These are phyloP conservation scores for Wickerhamiella lipophila DNA, from an alignment of 805 yeast species.

Conservation along the genomic window DNA sequence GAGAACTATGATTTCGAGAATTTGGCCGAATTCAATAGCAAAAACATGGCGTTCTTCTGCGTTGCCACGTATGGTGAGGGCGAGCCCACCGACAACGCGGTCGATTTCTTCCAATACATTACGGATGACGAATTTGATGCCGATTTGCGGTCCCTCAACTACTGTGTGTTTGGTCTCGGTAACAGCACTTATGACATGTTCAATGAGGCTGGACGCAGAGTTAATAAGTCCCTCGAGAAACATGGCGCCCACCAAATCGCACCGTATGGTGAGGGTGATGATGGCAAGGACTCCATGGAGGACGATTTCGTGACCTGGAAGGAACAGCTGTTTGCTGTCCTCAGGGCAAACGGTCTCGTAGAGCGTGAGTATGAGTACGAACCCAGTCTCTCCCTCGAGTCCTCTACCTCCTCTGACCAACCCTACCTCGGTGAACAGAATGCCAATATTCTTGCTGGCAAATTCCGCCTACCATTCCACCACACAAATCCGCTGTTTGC, in stretches of 20 bases:
- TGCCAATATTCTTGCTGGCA: slow-evolving; percentile 37
- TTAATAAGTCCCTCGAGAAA: slow-evolving; percentile 36
- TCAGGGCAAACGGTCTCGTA: slow-evolving; percentile 54
- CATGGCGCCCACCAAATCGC: slow-evolving; percentile 70
- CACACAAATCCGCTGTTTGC: slow-evolving; percentile 75
- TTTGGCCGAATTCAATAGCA: slow-evolving; percentile 48
- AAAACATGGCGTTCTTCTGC: slow-evolving; percentile 56
- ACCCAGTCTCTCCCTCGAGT: slow-evolving; percentile 41
- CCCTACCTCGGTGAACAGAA: slow-evolving; percentile 78
- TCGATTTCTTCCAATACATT: slow-evolving; percentile 58
- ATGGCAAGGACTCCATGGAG: slow-evolving; percentile 86
- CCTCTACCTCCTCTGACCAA: slow-evolving; percentile 26
- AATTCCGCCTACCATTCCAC: slow-evolving; percentile 56
- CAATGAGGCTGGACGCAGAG: slow-evolving; percentile 62
- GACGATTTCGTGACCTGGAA: slow-evolving; percentile 94
- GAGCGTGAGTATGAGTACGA: slow-evolving; percentile 73
- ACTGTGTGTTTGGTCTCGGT: slow-evolving; percentile 80
- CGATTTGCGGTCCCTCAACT: slow-evolving; percentile 45
- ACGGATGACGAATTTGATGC: slow-evolving; percentile 35
- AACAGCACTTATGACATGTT: slow-evolving; percentile 87
- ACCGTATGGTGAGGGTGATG: slow-evolving; percentile 83
- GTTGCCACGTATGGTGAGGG: slow-evolving; percentile 97
- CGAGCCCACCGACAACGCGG: slow-evolving; percentile 94
- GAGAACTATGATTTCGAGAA: slow-evolving; percentile 80
- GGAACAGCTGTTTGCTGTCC: slow-evolving; percentile 53